phyloP scores from a whole-genome alignment of 345 rosid species.

The Combretum micranthum region DNA sequence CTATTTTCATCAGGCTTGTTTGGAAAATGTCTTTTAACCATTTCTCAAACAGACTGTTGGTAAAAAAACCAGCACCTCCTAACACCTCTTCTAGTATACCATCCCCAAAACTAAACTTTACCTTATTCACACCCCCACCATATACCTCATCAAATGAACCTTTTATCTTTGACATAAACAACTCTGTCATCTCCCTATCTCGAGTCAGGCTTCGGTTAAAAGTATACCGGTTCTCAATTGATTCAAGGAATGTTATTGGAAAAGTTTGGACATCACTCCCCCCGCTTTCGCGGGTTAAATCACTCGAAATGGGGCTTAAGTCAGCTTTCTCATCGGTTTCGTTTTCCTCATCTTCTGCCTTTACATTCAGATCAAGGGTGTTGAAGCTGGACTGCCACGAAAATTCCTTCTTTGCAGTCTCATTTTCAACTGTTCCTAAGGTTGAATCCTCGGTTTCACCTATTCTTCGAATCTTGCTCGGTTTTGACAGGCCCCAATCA shows the following conservation, averaged over 20 bases:
- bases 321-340: constrained; percentile 28
- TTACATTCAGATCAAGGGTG: constrained; percentile 67
- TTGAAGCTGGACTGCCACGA: constrained; percentile 57
- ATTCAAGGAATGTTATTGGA: constrained; percentile 34
- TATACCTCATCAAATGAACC: constrained; percentile 34
- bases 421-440: constrained; percentile 17
- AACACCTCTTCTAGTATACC: constrained; percentile 42
- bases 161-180: constrained; percentile 32
- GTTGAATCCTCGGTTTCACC: constrained; percentile 27
- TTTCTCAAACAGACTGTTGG: constrained; percentile 47
- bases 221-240: constrained; percentile 43
- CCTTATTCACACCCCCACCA: constrained; percentile 27
- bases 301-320: constrained; percentile 63
- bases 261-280: constrained; percentile 13
- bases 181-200: constrained; percentile 28
- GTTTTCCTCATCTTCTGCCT: constrained; percentile 26
- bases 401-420: constrained; percentile 28
- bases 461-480: constrained; percentile 32
- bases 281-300: constrained; percentile 46
- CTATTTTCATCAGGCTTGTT: constrained; percentile 31
- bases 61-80: constrained; percentile 23
- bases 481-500: constrained; percentile 31
- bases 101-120: constrained; percentile 43
- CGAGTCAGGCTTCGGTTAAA: constrained; percentile 30
- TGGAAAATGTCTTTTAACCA: constrained; percentile 72